These are phyloP conservation scores for Prunus campanulata DNA, from an alignment of 306 rosid genomes.

Conservation along the genomic window DNA sequence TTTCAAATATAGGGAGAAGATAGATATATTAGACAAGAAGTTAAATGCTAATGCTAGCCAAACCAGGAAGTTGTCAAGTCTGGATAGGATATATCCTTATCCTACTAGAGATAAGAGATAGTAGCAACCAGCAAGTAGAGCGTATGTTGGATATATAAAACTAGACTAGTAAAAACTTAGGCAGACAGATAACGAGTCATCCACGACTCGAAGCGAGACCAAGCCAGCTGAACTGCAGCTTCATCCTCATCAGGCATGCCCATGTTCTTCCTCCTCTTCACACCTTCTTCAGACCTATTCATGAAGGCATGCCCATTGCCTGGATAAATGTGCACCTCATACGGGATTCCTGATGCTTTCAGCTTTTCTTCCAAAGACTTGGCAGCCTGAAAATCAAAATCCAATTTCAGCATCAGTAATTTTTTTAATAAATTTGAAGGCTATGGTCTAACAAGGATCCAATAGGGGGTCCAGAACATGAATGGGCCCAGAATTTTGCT, in stretches of 20 bases:
- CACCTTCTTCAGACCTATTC: constrained; percentile 86
- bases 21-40: too few relatives aligned
- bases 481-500: constrained; percentile 1
- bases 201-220: constrained; percentile 93
- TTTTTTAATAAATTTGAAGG: neutral
- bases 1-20: neutral
- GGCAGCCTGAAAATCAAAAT: constrained; percentile 66
- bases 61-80: neutral
- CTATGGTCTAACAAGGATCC: neutral
- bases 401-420: constrained; percentile 3
- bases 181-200: constrained; percentile 58
- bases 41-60: neutral
- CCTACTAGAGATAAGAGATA: too few relatives aligned
- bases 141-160: constrained; percentile 3
- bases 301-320: constrained; percentile 86
- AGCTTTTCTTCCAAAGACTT: constrained; percentile 83
- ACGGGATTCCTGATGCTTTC: constrained; percentile 77
- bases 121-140: constrained; percentile 3
- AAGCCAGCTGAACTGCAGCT: constrained; percentile 69
- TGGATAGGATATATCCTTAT: constrained; percentile 2
- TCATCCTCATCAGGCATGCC: constrained; percentile 80
- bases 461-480: neutral
- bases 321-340: constrained; percentile 75
- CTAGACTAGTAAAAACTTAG: constrained; percentile 21
- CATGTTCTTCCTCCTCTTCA: constrained; percentile 80